Evolutionary conservation across 176 grass and related monocot species (phyloP).

Genomic region (Phoenix roebelenii): DNA sequence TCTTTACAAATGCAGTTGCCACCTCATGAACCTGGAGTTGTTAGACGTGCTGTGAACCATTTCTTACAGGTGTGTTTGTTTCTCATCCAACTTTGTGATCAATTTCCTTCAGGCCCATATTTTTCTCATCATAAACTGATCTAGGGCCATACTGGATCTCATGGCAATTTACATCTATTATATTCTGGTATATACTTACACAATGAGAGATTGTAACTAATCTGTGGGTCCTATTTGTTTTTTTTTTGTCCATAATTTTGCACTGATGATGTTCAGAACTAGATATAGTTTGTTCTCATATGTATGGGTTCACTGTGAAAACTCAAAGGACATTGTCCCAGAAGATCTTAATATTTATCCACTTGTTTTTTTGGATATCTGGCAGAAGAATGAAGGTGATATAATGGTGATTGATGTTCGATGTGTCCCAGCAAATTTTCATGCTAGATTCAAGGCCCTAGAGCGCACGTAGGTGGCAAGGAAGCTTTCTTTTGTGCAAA

Average conservation of each 20-base stretch:
- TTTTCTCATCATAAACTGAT: too few relatives aligned
- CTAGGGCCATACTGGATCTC: too few relatives aligned
- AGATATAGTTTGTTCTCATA: too few relatives aligned
- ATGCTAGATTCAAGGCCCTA: constrained; percentile 87
- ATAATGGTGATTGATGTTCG: constrained; percentile 82
- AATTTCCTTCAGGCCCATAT: too few relatives aligned
- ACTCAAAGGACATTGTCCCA: too few relatives aligned
- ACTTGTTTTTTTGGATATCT: constrained; percentile 28
- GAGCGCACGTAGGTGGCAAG: constrained; percentile 80
- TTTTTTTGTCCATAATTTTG: too few relatives aligned
- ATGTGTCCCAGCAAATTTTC: constrained; percentile 73
- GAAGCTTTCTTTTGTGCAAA: constrained; percentile 17
- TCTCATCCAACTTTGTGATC: constrained; percentile 6
- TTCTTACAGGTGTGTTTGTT: constrained; percentile 68
- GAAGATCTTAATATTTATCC: not conserved
- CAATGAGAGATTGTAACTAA: too few relatives aligned
- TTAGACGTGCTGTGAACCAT: constrained; percentile 86
- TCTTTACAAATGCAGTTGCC: constrained; percentile 42
- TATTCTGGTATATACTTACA: too few relatives aligned
- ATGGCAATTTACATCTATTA: too few relatives aligned
- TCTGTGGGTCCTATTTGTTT: too few relatives aligned
- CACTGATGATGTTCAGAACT: too few relatives aligned
- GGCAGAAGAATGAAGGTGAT: constrained; percentile 89
- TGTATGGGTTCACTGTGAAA: too few relatives aligned
- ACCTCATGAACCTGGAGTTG: constrained; percentile 86